Evolutionary conservation across 345 rosid species (phyloP), one percentile per base, ranked within the genome.

Genomic region (thale cress (Arabidopsis thaliana)): DNA sequence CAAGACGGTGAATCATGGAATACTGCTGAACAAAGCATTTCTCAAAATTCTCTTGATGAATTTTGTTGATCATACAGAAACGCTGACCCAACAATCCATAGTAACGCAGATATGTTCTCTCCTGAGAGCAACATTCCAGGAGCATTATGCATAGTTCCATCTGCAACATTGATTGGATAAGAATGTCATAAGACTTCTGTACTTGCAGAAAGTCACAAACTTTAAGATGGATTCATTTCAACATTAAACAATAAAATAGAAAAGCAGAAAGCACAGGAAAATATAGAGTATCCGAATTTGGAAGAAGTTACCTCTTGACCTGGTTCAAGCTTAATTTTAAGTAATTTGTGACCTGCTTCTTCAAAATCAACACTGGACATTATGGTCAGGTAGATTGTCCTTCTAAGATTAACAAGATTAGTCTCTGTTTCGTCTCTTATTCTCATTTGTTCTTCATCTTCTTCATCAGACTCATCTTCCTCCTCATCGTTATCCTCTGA

Each of bases 361-460:
- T 95, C 98, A 75, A 92, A 95, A 76, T 92, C 98, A 56, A 90
- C 99, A 72, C 99, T 95, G 48, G 99, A 95, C 99, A 95, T 95
- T 28, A 95, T 95, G 28, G 98, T 92, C 33, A 92, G 80, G 75
- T 95, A 95, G 64, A 95, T 95, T 76, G 99, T 95, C 82, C 99
- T 92, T 60, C 99, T 86, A 34, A 95, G 93, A 73, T 92, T 95
- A 57, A 95, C 78, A 79, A 95, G 97, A 77, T 95, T 90, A n/a
- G 98, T 92, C 85, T 92, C 99, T 9, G 98, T 95, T 79, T 95
- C 96, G 60, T 95, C 99, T 64, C 64, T 85, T 74, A 95, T 95
- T 79, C 83, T 71, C 96, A 89, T 92, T 67, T 78, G 72, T 77
- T 85, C 84, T 60, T 91, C 97, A 46, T 90, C 91, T 71, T 89